Evolutionary conservation across 148 eudicot species (phyloP).

Genomic region (Nyssa sinensis): DNA sequence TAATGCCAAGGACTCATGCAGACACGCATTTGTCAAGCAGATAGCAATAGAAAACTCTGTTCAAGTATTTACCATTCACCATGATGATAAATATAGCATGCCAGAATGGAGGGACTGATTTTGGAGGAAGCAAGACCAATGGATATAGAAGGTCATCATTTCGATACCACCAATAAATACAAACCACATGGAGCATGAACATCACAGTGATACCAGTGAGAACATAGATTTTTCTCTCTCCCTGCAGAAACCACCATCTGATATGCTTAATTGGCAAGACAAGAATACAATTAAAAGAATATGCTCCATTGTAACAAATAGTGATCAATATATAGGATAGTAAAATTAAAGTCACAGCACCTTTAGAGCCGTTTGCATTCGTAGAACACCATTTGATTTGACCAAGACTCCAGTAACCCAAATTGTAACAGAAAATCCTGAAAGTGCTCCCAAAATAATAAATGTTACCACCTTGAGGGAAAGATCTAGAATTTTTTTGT

Average conservation of each 20-base stretch:
- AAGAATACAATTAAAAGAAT: not conserved
- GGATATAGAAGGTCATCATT: slow-evolving; percentile 53
- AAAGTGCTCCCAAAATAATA: not conserved
- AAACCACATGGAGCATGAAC: slow-evolving; percentile 46
- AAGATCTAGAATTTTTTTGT: too few species aligned
- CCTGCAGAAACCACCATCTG: slow-evolving; percentile 28
- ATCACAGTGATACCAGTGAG: slow-evolving; percentile 37
- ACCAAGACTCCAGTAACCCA: slow-evolving; percentile 59
- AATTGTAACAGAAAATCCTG: slow-evolving; percentile 60
- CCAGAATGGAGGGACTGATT: slow-evolving; percentile 57
- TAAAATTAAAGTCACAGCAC: slow-evolving; percentile 18
- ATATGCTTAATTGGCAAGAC: not conserved
- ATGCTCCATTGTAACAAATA: too few species aligned
- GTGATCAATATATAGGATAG: not conserved
- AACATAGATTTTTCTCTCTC: slow-evolving; percentile 50
- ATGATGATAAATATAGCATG: slow-evolving; percentile 35
- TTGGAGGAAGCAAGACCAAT: slow-evolving; percentile 54
- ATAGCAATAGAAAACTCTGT: too few species aligned
- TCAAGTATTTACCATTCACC: slow-evolving; percentile 10
- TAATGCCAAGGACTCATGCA: too few species aligned
- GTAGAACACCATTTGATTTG: slow-evolving; percentile 56
- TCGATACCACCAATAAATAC: slow-evolving; percentile 59
- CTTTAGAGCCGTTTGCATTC: slow-evolving; percentile 61
- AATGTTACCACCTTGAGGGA: too few species aligned
- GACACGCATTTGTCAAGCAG: too few species aligned